Evolutionary conservation across 75 land plant genomes (phyloP).

Genomic region (Adiantum capillusveneris): DNA sequence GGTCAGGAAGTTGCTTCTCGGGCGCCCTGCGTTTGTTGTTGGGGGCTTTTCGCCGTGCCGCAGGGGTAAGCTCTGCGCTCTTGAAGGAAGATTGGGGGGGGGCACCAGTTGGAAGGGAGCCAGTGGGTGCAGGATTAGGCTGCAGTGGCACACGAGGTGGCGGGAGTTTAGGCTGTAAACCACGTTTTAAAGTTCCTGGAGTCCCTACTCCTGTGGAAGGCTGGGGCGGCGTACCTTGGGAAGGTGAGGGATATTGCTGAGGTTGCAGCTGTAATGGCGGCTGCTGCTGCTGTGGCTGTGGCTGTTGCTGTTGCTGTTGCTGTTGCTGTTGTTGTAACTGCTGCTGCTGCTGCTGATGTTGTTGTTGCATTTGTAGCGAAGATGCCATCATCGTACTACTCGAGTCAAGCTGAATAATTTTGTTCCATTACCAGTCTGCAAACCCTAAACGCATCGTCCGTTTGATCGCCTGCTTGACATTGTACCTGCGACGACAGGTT

Average conservation of each 20-base stretch:
- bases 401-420: no score
- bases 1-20: constrained; percentile 79
- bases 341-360: neutral
- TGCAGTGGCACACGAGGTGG: constrained; percentile 19
- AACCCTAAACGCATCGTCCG: no score
- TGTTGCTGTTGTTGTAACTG: neutral
- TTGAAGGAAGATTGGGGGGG: constrained; percentile 30
- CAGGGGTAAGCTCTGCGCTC: constrained; percentile 65
- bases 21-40: constrained; percentile 82
- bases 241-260: constrained; percentile 4
- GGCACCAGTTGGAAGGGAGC: neutral
- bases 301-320: neutral
- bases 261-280: neutral
- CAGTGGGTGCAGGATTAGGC: constrained; percentile 4
- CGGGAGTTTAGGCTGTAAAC: constrained; percentile 36
- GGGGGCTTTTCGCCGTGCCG: constrained; percentile 71
- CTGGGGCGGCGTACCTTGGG: constrained; percentile 8
- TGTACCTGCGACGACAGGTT: no score
- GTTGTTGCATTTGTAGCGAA: neutral
- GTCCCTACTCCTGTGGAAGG: neutral
- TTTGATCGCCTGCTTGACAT: no score
- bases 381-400: no score
- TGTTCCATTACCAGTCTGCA: no score
- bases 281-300: neutral
- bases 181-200: constrained; percentile 23